Evolutionary conservation across 164 flowering plant genomes (phyloP).

Genomic region (Umbellularia californica): DNA sequence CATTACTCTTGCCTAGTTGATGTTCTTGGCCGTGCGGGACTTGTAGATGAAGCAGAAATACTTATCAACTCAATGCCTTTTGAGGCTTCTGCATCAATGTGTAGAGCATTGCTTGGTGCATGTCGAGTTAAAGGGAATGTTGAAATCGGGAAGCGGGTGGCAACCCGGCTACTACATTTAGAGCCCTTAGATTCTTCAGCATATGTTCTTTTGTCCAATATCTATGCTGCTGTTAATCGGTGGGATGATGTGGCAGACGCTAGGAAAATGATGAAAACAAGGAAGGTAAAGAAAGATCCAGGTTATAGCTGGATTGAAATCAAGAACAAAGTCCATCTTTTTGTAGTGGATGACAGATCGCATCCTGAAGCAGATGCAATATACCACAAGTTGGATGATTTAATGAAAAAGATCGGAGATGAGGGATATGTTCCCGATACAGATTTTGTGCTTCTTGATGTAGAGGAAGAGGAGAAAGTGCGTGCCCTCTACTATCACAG

Average conservation of each 20-base stretch:
- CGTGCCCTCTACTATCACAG: slow-evolving; percentile 42
- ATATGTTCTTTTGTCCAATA: slow-evolving; percentile 58
- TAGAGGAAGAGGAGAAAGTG: slow-evolving; percentile 54
- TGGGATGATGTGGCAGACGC: slow-evolving; percentile 48
- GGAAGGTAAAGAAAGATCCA: slow-evolving; percentile 51
- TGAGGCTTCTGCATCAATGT: slow-evolving; percentile 48
- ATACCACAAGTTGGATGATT: slow-evolving; percentile 37
- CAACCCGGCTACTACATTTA: slow-evolving; percentile 35
- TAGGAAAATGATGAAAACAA: slow-evolving; percentile 46
- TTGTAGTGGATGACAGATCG: slow-evolving; percentile 50
- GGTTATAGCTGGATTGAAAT: slow-evolving; percentile 76
- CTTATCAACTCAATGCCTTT: slow-evolving; percentile 43
- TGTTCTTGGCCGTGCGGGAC: slow-evolving; percentile 66
- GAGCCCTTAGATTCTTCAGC: slow-evolving; percentile 54
- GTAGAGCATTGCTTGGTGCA: slow-evolving; percentile 55
- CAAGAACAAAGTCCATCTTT: slow-evolving; percentile 46
- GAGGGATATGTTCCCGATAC: slow-evolving; percentile 50
- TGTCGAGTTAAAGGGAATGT: slow-evolving; percentile 44
- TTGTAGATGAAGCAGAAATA: slow-evolving; percentile 41
- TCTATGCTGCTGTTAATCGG: slow-evolving; percentile 45
- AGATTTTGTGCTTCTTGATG: slow-evolving; percentile 34
- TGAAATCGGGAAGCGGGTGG: slow-evolving; percentile 42
- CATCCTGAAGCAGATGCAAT: slow-evolving; percentile 43
- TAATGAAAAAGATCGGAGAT: slow-evolving; percentile 31
- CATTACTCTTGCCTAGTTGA: slow-evolving; percentile 71